Conservation (phyloP, 805 yeast genomes). For the Yarrowia alimentaria region DNA sequence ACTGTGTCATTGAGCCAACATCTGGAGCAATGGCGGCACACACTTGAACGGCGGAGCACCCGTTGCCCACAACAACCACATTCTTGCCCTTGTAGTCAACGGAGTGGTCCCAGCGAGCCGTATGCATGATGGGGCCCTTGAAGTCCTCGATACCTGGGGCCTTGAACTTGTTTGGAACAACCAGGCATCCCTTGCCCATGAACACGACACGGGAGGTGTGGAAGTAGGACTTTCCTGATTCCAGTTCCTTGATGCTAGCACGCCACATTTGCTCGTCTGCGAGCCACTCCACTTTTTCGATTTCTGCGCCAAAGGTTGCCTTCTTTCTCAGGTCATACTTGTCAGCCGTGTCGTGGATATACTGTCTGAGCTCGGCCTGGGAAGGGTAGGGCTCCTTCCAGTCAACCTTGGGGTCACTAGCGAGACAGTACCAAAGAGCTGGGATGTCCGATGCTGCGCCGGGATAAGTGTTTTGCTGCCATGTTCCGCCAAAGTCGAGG, state of each 20-base stretch:
- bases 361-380: slow-evolving; percentile 20
- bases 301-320: slow-evolving; percentile 6
- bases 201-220: slow-evolving; percentile 24
- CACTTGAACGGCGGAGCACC: slow-evolving; percentile 32
- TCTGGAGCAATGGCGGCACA: slow-evolving; percentile 30
- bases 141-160: slow-evolving; percentile 21
- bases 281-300: slow-evolving; percentile 27
- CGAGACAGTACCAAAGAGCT: slow-evolving; percentile 28
- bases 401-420: slow-evolving; percentile 27
- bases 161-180: slow-evolving; percentile 20
- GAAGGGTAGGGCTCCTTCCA: slow-evolving; percentile 26
- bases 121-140: slow-evolving; percentile 28
- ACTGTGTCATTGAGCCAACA: slow-evolving; percentile 29
- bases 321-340: slow-evolving; percentile 18
- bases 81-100: slow-evolving; percentile 30
- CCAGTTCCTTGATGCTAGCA: slow-evolving; percentile 10
- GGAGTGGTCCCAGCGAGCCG: slow-evolving; percentile 28
- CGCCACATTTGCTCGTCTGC: slow-evolving; percentile 18
- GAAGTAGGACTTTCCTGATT: slow-evolving; percentile 1
- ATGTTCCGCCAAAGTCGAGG: slow-evolving; percentile 28
- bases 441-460: slow-evolving; percentile 29
- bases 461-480: slow-evolving; percentile 29
- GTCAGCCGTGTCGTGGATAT: slow-evolving; percentile 25
- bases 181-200: slow-evolving; percentile 27
- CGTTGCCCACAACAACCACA: slow-evolving; percentile 33